phyloP scores from a whole-genome alignment of 176 grass and related monocot genomes.

The Leersia perrieri region DNA sequence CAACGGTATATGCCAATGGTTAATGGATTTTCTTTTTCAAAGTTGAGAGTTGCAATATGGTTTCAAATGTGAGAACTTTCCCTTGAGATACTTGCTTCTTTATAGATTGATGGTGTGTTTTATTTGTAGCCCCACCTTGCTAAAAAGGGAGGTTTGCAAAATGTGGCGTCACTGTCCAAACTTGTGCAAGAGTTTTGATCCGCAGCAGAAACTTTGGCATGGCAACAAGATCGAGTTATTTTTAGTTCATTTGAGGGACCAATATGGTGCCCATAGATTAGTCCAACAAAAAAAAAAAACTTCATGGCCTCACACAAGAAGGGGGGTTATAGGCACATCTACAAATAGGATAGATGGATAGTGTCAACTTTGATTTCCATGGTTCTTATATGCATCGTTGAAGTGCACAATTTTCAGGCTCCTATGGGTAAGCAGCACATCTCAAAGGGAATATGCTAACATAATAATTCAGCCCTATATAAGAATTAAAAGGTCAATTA shows the following conservation, averaged over 20 bases:
- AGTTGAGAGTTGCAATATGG: background rate
- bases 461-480: background rate
- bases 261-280: background rate
- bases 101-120: background rate
- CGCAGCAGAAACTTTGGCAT: background rate
- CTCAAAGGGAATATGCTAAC: background rate
- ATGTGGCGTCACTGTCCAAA: background rate
- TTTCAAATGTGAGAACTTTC: background rate
- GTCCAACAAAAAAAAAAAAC: background rate
- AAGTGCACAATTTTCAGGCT: background rate
- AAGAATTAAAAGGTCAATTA: background rate
- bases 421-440: background rate
- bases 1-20: background rate
- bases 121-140: conserved; percentile 7
- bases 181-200: background rate
- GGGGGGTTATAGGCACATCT: too few relatives aligned
- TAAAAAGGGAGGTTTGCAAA: background rate
- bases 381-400: background rate
- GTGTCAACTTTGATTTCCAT: background rate
- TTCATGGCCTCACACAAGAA: background rate
- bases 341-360: background rate
- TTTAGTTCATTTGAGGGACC: background rate
- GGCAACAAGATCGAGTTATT: background rate
- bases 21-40: background rate
- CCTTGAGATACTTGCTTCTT: background rate